Conservation (phyloP, 129 eudicot genomes). For the Ambrosia artemisiifolia region DNA sequence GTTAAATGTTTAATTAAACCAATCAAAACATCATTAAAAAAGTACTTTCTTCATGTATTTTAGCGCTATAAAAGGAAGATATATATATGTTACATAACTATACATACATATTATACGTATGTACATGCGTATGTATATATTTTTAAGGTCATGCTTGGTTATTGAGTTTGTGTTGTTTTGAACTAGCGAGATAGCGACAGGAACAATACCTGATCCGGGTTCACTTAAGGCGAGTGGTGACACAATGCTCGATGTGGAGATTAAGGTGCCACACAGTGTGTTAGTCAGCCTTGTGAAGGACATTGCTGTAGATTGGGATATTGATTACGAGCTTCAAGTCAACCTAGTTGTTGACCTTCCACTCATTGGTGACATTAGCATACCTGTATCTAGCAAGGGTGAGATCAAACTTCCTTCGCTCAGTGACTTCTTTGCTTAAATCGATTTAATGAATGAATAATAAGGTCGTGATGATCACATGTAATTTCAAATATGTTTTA, state of each 20-base stretch:
- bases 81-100: no score
- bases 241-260: slow-evolving; percentile 19
- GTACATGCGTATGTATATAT: background rate
- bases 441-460: background rate
- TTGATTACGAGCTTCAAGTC: slow-evolving; percentile 34
- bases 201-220: slow-evolving; percentile 30
- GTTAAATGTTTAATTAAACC: no score
- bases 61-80: no score
- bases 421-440: slow-evolving; percentile 7
- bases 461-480: slow-evolving; percentile 19
- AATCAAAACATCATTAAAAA: no score
- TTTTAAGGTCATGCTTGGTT: background rate
- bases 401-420: slow-evolving; percentile 37
- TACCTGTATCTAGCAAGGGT: slow-evolving; percentile 23
- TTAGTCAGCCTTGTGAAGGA: slow-evolving; percentile 28
- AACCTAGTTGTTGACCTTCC: slow-evolving; percentile 26
- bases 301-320: slow-evolving; percentile 35
- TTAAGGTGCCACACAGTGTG: slow-evolving; percentile 25
- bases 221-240: slow-evolving; percentile 18
- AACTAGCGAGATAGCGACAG: slow-evolving; percentile 28
- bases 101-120: no score
- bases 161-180: slow-evolving; percentile 9
- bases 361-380: slow-evolving; percentile 21
- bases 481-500: background rate
- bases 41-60: no score